phyloP scores from a whole-genome alignment of 164 flowering plant species.

The Sextonia rubra region DNA sequence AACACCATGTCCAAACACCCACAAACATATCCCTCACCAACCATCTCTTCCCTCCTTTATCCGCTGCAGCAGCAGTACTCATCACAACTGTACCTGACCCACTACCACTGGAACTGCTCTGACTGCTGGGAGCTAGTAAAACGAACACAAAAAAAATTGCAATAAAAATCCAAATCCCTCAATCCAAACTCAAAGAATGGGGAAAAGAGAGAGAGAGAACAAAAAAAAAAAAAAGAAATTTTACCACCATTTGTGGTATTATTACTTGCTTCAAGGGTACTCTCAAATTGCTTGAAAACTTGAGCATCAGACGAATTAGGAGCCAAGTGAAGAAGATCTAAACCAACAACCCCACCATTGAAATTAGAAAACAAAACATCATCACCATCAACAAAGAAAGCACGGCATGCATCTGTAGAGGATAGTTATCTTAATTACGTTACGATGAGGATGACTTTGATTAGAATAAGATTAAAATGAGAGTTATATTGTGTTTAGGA shows the following conservation, averaged over 20 bases:
- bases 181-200: neutral
- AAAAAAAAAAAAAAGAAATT: neutral
- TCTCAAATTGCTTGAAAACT: constrained; percentile 27
- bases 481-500: too few relatives aligned
- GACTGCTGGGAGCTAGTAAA: constrained; percentile 13
- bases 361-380: neutral
- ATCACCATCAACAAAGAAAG: too few relatives aligned
- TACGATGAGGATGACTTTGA: too few relatives aligned
- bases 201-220: neutral
- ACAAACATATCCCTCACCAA: constrained; percentile 19
- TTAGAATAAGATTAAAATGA: too few relatives aligned
- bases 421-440: too few relatives aligned
- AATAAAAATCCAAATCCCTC: constrained; percentile 3
- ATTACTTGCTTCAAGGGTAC: neutral
- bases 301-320: constrained; percentile 33
- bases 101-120: constrained; percentile 2
- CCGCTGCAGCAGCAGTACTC: constrained; percentile 16
- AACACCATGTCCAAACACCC: constrained; percentile 27
- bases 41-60: constrained; percentile 28
- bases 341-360: neutral
- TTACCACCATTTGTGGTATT: constrained; percentile 2
- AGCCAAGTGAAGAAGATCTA: constrained; percentile 30
- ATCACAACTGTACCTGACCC: constrained; percentile 10
- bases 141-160: neutral
- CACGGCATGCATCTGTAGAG: too few relatives aligned